phyloP scores from a whole-genome alignment of 331 rosid genomes.

The Saraca asoca region DNA sequence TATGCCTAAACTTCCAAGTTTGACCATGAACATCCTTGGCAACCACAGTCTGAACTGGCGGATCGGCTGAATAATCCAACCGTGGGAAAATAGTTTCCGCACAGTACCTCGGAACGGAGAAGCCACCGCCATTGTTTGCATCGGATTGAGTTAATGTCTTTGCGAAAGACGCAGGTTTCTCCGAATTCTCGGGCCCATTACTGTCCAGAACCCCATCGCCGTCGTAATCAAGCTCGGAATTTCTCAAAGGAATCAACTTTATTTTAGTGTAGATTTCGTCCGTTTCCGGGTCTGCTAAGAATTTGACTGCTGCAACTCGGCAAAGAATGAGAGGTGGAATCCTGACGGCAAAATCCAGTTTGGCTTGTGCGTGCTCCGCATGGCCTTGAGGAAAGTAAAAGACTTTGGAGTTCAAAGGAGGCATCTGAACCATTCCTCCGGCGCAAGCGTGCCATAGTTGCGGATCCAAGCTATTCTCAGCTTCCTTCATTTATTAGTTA shows the following conservation, averaged over 20 bases:
- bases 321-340: slow-evolving; percentile 75
- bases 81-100: slow-evolving; percentile 94
- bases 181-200: slow-evolving; percentile 50
- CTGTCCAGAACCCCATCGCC: slow-evolving; percentile 38
- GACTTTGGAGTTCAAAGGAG: slow-evolving; percentile 71
- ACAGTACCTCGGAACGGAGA: slow-evolving; percentile 94
- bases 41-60: slow-evolving; percentile 90
- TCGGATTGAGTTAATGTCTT: slow-evolving; percentile 95
- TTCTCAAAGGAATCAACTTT: slow-evolving; percentile 53
- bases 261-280: slow-evolving; percentile 79
- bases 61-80: slow-evolving; percentile 88
- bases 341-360: slow-evolving; percentile 57
- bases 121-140: slow-evolving; percentile 98
- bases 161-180: slow-evolving; percentile 83
- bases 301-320: slow-evolving; percentile 64
- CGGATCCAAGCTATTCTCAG: slow-evolving; percentile 73
- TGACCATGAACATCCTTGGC: slow-evolving; percentile 95
- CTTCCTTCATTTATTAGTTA: slow-evolving; percentile 56
- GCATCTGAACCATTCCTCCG: slow-evolving; percentile 96
- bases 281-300: slow-evolving; percentile 84
- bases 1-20: slow-evolving; percentile 91
- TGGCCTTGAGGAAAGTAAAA: slow-evolving; percentile 98
- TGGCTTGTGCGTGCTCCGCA: slow-evolving; percentile 81
- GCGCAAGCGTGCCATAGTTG: slow-evolving; percentile 99
- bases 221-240: slow-evolving; percentile 23